Evolutionary conservation across 202 grass and related monocot species (phyloP).

Genomic region (Carex arenaria): DNA sequence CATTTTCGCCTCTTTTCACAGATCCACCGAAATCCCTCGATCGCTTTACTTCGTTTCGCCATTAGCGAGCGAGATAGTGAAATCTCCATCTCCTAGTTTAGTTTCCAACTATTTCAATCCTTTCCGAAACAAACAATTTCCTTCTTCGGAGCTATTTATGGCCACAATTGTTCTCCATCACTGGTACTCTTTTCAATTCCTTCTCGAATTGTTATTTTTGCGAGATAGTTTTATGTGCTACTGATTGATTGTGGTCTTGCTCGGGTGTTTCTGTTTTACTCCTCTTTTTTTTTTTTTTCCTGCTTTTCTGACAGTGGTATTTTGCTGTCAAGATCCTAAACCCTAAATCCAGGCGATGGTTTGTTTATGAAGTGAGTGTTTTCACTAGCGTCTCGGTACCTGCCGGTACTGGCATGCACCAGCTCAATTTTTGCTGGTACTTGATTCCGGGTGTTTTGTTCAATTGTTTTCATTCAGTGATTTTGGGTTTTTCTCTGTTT

Average conservation of each 20-base stretch:
- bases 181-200: neutral
- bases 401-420: neutral
- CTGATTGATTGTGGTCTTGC: neutral
- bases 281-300: neutral
- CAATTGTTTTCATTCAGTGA: neutral
- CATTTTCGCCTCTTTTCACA: conserved; percentile 5
- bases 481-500: neutral
- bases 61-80: neutral
- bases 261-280: neutral
- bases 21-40: neutral
- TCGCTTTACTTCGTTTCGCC: neutral
- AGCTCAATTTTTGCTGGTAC: neutral
- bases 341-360: neutral
- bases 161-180: neutral
- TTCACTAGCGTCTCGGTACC: neutral
- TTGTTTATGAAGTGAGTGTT: neutral
- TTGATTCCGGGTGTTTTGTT: neutral
- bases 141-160: neutral
- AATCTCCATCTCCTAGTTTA: neutral
- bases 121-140: conserved; percentile 2
- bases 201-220: neutral
- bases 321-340: neutral
- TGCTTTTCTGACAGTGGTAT: neutral
- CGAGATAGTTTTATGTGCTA: neutral
- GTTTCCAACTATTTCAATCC: neutral